These are phyloP conservation scores for Daedaleopsis sinensis DNA, from an alignment of 768 basidiomycete genomes.

Conservation along the genomic window DNA sequence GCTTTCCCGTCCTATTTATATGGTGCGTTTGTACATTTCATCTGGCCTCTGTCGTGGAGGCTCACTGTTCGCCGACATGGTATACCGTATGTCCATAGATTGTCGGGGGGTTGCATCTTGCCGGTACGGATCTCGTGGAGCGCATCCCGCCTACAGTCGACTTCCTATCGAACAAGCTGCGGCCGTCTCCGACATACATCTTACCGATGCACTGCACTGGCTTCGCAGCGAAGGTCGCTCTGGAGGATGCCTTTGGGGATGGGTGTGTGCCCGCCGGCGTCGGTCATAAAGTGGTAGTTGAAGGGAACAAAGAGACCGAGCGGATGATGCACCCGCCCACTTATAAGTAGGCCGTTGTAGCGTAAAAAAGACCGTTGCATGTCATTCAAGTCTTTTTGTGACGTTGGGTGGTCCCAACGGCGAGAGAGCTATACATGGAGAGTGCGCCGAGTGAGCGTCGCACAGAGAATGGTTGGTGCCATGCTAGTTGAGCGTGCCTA, in stretches of 20 bases:
- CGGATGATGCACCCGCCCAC: constrained; percentile 25
- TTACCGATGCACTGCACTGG: constrained; percentile 89
- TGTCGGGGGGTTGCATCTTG: constrained; percentile 85
- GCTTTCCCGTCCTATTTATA: constrained; percentile 72
- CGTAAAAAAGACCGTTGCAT: too few relatives aligned
- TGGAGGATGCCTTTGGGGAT: constrained; percentile 71
- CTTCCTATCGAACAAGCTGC: constrained; percentile 63
- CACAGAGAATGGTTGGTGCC: too few relatives aligned
- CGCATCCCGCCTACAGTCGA: constrained; percentile 72
- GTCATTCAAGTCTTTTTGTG: too few relatives aligned
- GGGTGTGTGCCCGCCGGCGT: constrained; percentile 80
- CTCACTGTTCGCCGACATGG: neutral
- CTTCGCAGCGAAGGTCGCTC: constrained; percentile 71
- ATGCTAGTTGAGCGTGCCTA: too few relatives aligned
- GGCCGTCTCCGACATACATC: constrained; percentile 68
- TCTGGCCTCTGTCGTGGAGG: neutral
- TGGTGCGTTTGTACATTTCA: constrained; percentile 46
- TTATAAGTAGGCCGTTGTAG: constrained; percentile 3
- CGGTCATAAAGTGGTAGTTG: constrained; percentile 64
- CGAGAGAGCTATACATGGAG: too few relatives aligned
- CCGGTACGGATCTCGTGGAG: constrained; percentile 61
- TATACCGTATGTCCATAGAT: constrained; percentile 46
- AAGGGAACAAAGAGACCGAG: constrained; percentile 50
- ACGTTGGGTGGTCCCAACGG: too few relatives aligned
- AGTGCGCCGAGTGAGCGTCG: too few relatives aligned